Evolutionary conservation across 495 filamentous ascomycete species (phyloP).

Genomic region (Acidomyces sp.): DNA sequence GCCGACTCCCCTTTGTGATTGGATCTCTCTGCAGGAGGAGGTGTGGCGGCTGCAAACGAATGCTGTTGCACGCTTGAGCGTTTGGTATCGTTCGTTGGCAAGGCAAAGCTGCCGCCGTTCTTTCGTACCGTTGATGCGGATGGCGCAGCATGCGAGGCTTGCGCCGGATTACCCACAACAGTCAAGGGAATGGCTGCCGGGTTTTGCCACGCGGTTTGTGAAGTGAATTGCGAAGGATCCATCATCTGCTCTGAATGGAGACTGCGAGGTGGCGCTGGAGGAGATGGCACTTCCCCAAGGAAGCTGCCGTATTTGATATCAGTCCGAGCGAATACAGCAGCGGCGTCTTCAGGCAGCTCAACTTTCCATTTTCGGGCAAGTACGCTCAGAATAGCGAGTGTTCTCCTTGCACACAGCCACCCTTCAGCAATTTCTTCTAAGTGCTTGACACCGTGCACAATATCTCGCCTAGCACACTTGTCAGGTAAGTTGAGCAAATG

Average conservation of each 20-base stretch:
- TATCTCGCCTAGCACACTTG: conserved; percentile 74
- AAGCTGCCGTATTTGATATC: conserved; percentile 37
- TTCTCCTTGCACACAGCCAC: conserved; percentile 81
- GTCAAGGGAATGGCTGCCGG: background rate
- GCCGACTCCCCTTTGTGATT: conserved; percentile 5
- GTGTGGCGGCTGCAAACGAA: conserved; percentile 5
- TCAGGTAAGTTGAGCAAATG: conserved; percentile 88
- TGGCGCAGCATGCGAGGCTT: background rate
- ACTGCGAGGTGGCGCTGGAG: conserved; percentile 1
- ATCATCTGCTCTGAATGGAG: background rate
- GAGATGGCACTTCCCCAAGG: conserved; percentile 15
- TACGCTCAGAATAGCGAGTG: conserved; percentile 70
- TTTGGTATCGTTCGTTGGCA: conserved; percentile 8
- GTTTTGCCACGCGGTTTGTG: background rate
- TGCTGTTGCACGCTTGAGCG: conserved; percentile 5
- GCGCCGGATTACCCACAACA: background rate
- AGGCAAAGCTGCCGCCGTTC: background rate
- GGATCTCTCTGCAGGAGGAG: background rate
- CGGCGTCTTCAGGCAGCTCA: conserved; percentile 72
- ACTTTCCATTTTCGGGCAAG: conserved; percentile 83
- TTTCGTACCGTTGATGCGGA: background rate
- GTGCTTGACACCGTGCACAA: conserved; percentile 79
- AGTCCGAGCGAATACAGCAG: conserved; percentile 52
- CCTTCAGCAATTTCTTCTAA: conserved; percentile 92
- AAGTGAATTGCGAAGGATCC: background rate